These are phyloP conservation scores for Carex cristatella DNA, from an alignment of 176 grass and related monocot species.

Conservation along the genomic window DNA sequence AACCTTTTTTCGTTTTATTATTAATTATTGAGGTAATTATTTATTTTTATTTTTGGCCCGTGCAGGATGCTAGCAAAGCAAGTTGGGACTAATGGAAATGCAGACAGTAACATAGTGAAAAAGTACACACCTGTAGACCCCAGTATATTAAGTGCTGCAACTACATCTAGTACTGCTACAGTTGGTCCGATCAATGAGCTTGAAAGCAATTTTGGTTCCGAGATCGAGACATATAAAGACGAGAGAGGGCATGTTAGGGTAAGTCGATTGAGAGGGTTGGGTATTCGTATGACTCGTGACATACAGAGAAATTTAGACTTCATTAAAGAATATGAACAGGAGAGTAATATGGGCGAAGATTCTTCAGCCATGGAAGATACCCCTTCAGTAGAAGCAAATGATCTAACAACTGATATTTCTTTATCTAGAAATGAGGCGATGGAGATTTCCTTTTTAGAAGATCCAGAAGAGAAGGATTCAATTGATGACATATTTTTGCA, in stretches of 20 bases:
- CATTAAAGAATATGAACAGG: conserved; percentile 78
- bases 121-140: conserved; percentile 33
- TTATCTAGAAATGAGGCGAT: conserved; percentile 37
- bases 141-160: conserved; percentile 24
- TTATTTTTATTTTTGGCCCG: background rate
- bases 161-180: conserved; percentile 41
- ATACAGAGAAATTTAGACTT: conserved; percentile 97
- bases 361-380: conserved; percentile 29
- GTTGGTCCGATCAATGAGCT: conserved; percentile 22
- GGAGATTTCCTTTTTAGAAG: conserved; percentile 79
- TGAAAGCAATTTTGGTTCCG: conserved; percentile 58
- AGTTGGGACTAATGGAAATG: conserved; percentile 43
- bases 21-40: background rate
- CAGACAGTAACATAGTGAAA: conserved; percentile 20
- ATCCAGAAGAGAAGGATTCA: conserved; percentile 47
- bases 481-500: conserved; percentile 76
- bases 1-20: background rate
- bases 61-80: conserved; percentile 9
- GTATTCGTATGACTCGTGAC: conserved; percentile 95
- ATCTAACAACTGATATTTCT: background rate
- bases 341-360: conserved; percentile 31
- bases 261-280: conserved; percentile 82
- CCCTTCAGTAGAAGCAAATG: conserved; percentile 26
- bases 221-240: conserved; percentile 84
- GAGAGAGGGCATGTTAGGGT: conserved; percentile 74